These are phyloP conservation scores for Halenospora varia DNA, from an alignment of 495 filamentous ascomycete species.

Conservation along the genomic window DNA sequence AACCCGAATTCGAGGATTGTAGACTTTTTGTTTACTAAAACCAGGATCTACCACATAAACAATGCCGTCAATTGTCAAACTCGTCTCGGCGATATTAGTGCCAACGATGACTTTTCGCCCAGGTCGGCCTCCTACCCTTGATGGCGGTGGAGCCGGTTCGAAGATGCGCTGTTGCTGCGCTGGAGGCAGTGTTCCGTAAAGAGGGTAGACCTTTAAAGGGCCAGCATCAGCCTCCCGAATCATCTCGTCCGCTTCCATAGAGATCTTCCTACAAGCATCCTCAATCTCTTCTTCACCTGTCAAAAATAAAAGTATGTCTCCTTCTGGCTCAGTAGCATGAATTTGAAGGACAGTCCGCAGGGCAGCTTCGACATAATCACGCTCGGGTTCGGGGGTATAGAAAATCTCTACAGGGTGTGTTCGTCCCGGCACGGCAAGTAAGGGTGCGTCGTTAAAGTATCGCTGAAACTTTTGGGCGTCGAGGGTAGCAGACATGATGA, in stretches of 20 bases:
- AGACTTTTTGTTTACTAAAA: slow-evolving; percentile 99
- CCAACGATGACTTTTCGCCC: slow-evolving; percentile 94
- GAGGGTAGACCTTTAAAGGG: slow-evolving; percentile 83
- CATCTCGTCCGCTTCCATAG: slow-evolving; percentile 87
- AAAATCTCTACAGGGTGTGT: slow-evolving; percentile 98
- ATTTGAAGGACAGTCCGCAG: slow-evolving; percentile 95
- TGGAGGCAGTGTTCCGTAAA: slow-evolving; percentile 92
- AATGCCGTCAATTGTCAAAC: slow-evolving; percentile 96
- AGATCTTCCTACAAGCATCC: slow-evolving; percentile 88
- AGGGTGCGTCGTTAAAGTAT: slow-evolving; percentile 94
- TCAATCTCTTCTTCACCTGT: slow-evolving; percentile 99
- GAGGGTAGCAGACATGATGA: slow-evolving; percentile 97
- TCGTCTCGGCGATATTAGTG: slow-evolving; percentile 98
- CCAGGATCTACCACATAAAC: slow-evolving; percentile 98
- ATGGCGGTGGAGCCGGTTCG: slow-evolving; percentile 73
- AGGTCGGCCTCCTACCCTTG: slow-evolving; percentile 70
- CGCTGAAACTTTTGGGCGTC: slow-evolving; percentile 97
- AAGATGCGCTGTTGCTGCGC: slow-evolving; percentile 94
- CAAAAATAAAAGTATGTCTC: slow-evolving; percentile 93
- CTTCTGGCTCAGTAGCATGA: slow-evolving; percentile 85
- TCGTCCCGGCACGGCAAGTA: slow-evolving; percentile 90
- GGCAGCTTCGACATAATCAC: slow-evolving; percentile 94
- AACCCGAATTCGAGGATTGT: slow-evolving; percentile 93
- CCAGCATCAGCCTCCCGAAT: slow-evolving; percentile 84
- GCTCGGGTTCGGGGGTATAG: slow-evolving; percentile 94